Percentiles rank a stretch among this genome's conserved stretches.
Conservation (phyloP, 164 flowering plant genomes). For the Buxus sempervirens region DNA sequence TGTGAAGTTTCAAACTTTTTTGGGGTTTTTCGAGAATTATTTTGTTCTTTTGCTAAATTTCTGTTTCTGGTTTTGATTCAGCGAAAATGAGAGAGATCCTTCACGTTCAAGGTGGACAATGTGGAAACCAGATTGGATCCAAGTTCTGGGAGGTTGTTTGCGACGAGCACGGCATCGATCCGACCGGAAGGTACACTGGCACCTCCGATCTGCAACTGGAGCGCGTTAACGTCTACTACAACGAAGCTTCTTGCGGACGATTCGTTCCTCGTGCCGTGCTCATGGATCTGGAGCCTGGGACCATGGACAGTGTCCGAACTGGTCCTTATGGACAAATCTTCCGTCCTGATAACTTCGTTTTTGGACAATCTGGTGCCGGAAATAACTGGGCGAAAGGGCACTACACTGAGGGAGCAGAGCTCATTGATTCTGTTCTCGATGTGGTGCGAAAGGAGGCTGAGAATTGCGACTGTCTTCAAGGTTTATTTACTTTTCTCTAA, state of each 20-base stretch:
- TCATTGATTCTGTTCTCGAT: conserved; percentile 40
- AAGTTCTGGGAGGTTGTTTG: conserved; percentile 44
- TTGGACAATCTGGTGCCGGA: conserved; percentile 43
- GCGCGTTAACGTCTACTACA: conserved; percentile 34
- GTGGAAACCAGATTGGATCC: conserved; percentile 41
- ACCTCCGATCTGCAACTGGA: conserved; percentile 34
- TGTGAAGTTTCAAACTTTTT: not conserved
- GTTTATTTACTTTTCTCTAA: conserved; percentile 5
- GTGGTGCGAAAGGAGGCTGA: conserved; percentile 42
- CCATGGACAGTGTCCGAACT: conserved; percentile 36
- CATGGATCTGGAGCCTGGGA: conserved; percentile 40
- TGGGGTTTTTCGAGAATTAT: not conserved
- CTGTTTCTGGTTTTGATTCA: not conserved
- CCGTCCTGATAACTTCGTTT: conserved; percentile 41
- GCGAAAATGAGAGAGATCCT: conserved; percentile 36
- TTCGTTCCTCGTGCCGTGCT: conserved; percentile 39
- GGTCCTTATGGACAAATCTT: conserved; percentile 43
- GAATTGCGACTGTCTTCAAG: conserved; percentile 43
- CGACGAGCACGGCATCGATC: conserved; percentile 36
- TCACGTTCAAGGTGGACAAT: conserved; percentile 37
- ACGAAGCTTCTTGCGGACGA: conserved; percentile 36
- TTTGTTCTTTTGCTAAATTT: not conserved
- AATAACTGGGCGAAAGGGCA: conserved; percentile 44
- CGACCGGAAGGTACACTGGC: conserved; percentile 31
- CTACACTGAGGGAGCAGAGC: conserved; percentile 41